Evolutionary conservation across 345 rosid genomes (phyloP), one percentile per base, ranked within the genome.

Genomic region (Syzygium aqueum): DNA sequence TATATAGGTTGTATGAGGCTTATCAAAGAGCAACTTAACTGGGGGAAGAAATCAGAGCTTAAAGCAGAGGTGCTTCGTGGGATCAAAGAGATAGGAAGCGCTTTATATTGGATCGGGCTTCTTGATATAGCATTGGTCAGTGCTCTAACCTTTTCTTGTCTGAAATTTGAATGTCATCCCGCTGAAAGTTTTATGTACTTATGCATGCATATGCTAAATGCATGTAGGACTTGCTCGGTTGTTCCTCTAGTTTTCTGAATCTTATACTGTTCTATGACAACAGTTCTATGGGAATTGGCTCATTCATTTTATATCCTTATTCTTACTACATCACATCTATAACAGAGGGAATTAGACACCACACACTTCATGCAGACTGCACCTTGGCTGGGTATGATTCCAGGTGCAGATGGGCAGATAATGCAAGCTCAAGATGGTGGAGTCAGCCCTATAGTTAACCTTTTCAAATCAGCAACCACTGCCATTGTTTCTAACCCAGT

Each of bases 81-180:
- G 85, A 96, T 96, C 85, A 97, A 96, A 89, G 99, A 97, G 94
- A 96, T 96, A 90, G 99, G 99, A 86, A 96, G 99, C 89, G 94
- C 96, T 51, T 90, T 97, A 87, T 97, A 97, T 77, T 94, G 94
- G 95, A 97, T 95, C 93, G 98, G 99, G 84, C 95, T 97, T 92
- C 98, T 97, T 51, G 99, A 97, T 92, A 93, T 92, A 85, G 98
- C 94, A 57, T 91, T 95, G 99, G 99, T 97, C 87, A 94, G 98
- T 93, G 78, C 86, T 87, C 37, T 43, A 37, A 83, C 30, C 89
- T 89, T 89, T 88, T 88, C 61, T 87, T 56, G 86, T 52, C 50
- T 87, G 23, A 83, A 61, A 83, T 37, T 51, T 51, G 59, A n/a
- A 16, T 84, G 59, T 53, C 85, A 33, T 51, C 57, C 57, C 43